Evolutionary conservation across 805 yeast genomes (phyloP).

Genomic region (Kazachstania viticola): DNA sequence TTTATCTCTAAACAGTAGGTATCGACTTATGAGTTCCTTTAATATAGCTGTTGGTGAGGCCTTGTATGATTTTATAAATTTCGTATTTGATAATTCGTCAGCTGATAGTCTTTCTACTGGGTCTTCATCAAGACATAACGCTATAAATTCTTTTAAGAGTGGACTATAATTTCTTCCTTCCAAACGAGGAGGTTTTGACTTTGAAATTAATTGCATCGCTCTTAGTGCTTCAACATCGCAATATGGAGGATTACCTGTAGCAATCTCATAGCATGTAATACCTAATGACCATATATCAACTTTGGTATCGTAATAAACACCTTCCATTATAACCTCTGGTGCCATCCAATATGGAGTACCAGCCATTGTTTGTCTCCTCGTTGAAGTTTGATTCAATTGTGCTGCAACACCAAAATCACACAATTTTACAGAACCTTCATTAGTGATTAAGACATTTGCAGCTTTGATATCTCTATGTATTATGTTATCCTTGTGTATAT

Average conservation of each 20-base stretch:
- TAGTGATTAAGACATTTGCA: slow-evolving; percentile 82
- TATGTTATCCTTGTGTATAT: slow-evolving; percentile 79
- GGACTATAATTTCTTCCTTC: slow-evolving; percentile 82
- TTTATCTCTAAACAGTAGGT: slow-evolving; percentile 65
- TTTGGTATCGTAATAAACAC: slow-evolving; percentile 73
- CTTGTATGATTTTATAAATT: slow-evolving; percentile 55
- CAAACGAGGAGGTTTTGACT: slow-evolving; percentile 86
- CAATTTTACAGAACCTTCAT: slow-evolving; percentile 79
- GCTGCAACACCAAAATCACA: slow-evolving; percentile 99
- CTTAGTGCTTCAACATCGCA: slow-evolving; percentile 89
- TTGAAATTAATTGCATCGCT: slow-evolving; percentile 89
- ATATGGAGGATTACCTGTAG: slow-evolving; percentile 96
- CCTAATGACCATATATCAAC: slow-evolving; percentile 98
- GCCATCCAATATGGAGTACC: slow-evolving; percentile 99
- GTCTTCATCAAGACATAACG: slow-evolving; percentile 85
- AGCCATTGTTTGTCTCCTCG: slow-evolving; percentile 88
- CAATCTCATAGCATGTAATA: slow-evolving; percentile 84
- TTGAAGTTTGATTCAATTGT: slow-evolving; percentile 59
- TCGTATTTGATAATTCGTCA: slow-evolving; percentile 67
- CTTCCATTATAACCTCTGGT: slow-evolving; percentile 93
- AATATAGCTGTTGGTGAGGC: slow-evolving; percentile 47
- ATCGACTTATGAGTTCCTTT: slow-evolving; percentile 64
- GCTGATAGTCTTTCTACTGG: slow-evolving; percentile 84
- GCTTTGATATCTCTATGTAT: slow-evolving; percentile 96
- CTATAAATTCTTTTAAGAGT: slow-evolving; percentile 73